Conservation (phyloP, 805 yeast genomes). For the Lachancea quebecensis region DNA sequence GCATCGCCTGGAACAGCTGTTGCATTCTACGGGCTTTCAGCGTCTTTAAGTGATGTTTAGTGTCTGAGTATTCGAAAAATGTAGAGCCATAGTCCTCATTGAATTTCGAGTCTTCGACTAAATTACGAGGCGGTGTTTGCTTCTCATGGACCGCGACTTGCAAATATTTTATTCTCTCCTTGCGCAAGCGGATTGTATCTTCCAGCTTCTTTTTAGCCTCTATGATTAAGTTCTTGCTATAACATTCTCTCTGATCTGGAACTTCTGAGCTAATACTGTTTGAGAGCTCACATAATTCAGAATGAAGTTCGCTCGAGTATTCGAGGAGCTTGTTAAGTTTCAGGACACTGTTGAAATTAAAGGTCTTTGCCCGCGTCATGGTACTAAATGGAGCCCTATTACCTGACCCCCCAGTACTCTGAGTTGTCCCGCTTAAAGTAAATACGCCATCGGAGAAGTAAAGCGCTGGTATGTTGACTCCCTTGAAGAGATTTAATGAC, state of each 20-base stretch:
- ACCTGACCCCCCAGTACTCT: not conserved
- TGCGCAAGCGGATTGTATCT: not conserved
- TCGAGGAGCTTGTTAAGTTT: constrained; percentile 27
- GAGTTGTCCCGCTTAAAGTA: constrained; percentile 7
- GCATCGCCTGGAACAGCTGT: constrained; percentile 17
- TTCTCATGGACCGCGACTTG: not conserved
- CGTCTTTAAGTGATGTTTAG: constrained; percentile 11
- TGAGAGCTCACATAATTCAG: constrained; percentile 16
- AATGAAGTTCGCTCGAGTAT: constrained; percentile 18
- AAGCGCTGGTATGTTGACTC: constrained; percentile 19
- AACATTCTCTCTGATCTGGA: not conserved
- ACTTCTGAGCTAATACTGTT: constrained; percentile 10
- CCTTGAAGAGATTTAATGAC: constrained; percentile 8
- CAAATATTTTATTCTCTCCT: not conserved
- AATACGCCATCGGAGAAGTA: constrained; percentile 22
- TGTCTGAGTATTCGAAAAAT: constrained; percentile 19
- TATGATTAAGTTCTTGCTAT: not conserved
- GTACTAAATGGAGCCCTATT: not conserved
- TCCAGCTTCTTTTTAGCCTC: not conserved
- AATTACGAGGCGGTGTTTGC: not conserved
- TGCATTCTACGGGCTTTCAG: constrained; percentile 15
- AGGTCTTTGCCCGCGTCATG: constrained; percentile 8
- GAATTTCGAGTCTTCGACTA: not conserved
- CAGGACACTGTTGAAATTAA: constrained; percentile 23
- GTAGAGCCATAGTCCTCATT: constrained; percentile 24